Base-by-base conservation (phyloP, 1,284 basidiomycete species). In the Ustilago crameri region DNA sequence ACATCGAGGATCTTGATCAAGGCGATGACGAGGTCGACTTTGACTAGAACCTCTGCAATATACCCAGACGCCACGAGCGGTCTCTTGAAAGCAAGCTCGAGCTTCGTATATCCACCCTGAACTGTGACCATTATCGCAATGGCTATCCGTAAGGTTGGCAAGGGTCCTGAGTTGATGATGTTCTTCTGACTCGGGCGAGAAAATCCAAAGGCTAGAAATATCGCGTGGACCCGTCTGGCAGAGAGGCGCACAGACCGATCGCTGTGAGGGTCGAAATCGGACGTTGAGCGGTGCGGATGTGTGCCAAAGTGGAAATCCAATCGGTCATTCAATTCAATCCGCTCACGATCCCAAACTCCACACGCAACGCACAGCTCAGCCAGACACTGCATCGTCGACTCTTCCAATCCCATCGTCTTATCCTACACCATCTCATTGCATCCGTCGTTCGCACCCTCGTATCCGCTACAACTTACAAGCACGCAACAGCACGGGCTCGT, bases 1-100 rank as follows among this genome's bases (percentile, higher is more conserved):
- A 76, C 23, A 55, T 76, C n/a, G 76, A 76, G 32, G 76, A 78
- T 49, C 46, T 78, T 12, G 76, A 78, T 42, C 62, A 69, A 18
- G 69, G 63, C 3, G 69, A 65, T 20, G 69, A 72, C 43, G 69
- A 72, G 23, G 69, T 72, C 1, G 69, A 72, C 42, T 72, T 60
- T 54, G 69, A 72, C 42, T 66, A 55, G 41, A 5, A 15, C 35
- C n/a, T n/a, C n/a, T n/a, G n/a, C n/a, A n/a, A n/a, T n/a, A n/a
- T n/a, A n/a, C n/a, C n/a, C n/a, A n/a, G n/a, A n/a, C n/a, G n/a
- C n/a, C n/a, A n/a, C n/a, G n/a, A n/a, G n/a, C n/a, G n/a, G n/a
- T n/a, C n/a, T n/a, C n/a, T n/a, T n/a, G n/a, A n/a, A n/a, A n/a
- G n/a, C n/a, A n/a, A n/a, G n/a, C n/a, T n/a, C n/a, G n/a, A n/a